phyloP scores from a whole-genome alignment of 2,329 filamentous ascomycete genomes.

The Didymellaceae sp. region DNA sequence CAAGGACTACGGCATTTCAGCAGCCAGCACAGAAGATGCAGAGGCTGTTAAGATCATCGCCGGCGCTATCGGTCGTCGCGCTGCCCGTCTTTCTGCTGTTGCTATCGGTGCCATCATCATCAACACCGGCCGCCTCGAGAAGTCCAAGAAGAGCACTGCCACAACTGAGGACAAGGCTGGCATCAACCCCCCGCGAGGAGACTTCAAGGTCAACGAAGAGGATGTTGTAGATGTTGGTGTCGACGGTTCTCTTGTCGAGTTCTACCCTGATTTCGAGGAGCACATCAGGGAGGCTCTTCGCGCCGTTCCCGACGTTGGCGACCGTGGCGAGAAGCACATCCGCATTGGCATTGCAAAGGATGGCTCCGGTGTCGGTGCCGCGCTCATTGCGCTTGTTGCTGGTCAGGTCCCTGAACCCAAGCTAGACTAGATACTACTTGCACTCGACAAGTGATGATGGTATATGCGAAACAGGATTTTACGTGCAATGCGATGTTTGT shows the following conservation, averaged over 20 bases:
- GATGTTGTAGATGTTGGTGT: constrained; percentile 90
- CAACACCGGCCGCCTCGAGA: constrained; percentile 73
- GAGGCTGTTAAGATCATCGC: constrained; percentile 85
- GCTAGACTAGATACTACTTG: constrained; percentile 6
- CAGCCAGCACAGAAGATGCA: constrained; percentile 81
- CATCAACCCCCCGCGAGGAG: constrained; percentile 40
- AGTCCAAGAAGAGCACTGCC: constrained; percentile 42
- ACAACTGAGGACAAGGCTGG: constrained; percentile 46
- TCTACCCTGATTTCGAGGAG: constrained; percentile 90
- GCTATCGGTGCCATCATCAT: constrained; percentile 86
- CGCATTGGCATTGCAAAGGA: constrained; percentile 97
- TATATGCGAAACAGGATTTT: constrained; percentile 13
- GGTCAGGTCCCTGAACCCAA: constrained; percentile 55
- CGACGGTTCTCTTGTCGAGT: constrained; percentile 92
- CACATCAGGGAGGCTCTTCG: constrained; percentile 84
- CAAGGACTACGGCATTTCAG: constrained; percentile 75
- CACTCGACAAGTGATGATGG: background rate
- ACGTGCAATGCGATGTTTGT: constrained; percentile 4
- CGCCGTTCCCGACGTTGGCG: constrained; percentile 78
- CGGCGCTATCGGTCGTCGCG: constrained; percentile 83
- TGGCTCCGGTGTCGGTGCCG: constrained; percentile 92
- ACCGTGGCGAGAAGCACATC: constrained; percentile 80
- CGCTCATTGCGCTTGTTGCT: constrained; percentile 90
- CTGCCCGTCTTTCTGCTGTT: constrained; percentile 85
- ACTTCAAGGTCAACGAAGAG: constrained; percentile 55